Evolutionary conservation across 192 early-diverging fungal genomes (phyloP).

Genomic region (Backusella westeae): DNA sequence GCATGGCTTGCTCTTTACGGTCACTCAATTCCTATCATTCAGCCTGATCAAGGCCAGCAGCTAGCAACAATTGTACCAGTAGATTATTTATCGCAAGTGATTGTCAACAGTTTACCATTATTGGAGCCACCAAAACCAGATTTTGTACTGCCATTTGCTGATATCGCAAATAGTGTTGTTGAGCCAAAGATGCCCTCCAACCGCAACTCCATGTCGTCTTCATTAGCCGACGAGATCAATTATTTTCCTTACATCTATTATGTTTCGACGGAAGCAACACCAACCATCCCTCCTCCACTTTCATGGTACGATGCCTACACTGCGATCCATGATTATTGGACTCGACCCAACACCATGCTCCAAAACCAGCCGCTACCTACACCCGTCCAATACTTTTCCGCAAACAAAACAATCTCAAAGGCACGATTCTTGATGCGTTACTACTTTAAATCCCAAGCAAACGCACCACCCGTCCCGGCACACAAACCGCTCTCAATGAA

Average conservation of each 20-base stretch:
- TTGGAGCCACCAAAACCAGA: background rate
- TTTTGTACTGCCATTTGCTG: conserved; percentile 8
- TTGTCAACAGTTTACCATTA: conserved; percentile 10
- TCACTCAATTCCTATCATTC: conserved; percentile 17
- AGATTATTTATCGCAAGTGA: conserved; percentile 25
- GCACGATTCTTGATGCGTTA: conserved; percentile 10
- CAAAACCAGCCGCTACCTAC: background rate
- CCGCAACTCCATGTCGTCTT: background rate
- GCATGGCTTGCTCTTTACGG: conserved; percentile 21
- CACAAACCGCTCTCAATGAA: background rate
- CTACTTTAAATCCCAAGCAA: background rate
- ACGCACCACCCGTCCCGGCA: background rate
- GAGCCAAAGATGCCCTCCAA: conserved; percentile 10
- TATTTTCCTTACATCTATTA: conserved; percentile 8
- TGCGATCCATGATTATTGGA: conserved; percentile 15
- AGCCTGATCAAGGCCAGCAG: conserved; percentile 20
- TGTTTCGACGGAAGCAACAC: background rate
- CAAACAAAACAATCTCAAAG: conserved; percentile 1
- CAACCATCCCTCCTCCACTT: background rate
- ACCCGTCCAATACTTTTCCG: background rate
- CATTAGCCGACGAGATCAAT: background rate
- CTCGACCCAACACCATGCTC: background rate
- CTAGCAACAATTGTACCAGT: conserved; percentile 26
- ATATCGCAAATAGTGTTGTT: background rate
- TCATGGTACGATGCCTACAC: conserved; percentile 13